Percentiles rank a stretch among this genome's conserved stretches.
Evolutionary conservation across 192 early-diverging fungal genomes (phyloP).

Genomic region (Haplosporangium gracile): DNA sequence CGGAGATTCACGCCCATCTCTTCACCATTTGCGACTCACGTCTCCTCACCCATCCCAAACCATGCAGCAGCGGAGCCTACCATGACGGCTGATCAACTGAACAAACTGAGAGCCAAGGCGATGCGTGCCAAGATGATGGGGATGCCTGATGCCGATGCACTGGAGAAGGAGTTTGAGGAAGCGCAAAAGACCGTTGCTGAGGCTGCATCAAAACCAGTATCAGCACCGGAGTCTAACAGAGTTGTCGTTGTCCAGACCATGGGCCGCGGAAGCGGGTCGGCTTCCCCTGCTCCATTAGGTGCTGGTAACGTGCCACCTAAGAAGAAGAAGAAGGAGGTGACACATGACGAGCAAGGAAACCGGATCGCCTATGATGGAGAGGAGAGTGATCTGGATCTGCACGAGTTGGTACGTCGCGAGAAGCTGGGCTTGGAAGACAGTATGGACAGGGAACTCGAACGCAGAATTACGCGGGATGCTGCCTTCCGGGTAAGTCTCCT

Average conservation of each 20-base stretch:
- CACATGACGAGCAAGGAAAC: constrained; percentile 74
- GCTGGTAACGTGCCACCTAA: constrained; percentile 57
- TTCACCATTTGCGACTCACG: constrained; percentile 51
- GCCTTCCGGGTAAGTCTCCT: constrained; percentile 62
- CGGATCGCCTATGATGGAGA: constrained; percentile 70
- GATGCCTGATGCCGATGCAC: constrained; percentile 64
- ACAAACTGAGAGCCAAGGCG: constrained; percentile 86
- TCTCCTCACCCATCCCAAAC: constrained; percentile 44
- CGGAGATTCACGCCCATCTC: constrained; percentile 41
- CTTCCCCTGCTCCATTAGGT: constrained; percentile 32
- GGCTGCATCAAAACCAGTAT: constrained; percentile 4
- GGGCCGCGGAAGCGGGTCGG: constrained; percentile 41
- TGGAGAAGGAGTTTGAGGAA: constrained; percentile 80
- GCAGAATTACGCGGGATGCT: constrained; percentile 77
- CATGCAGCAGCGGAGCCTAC: constrained; percentile 20
- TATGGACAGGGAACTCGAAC: constrained; percentile 79
- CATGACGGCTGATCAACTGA: constrained; percentile 74
- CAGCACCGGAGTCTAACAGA: constrained; percentile 39
- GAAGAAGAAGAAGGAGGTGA: constrained; percentile 64
- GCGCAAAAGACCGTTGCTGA: constrained; percentile 66
- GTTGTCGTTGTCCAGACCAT: constrained; percentile 55
- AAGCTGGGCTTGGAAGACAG: constrained; percentile 61
- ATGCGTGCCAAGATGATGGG: constrained; percentile 86
- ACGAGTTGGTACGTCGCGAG: constrained; percentile 81
- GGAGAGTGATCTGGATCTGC: constrained; percentile 67